Conservation (phyloP, 768 basidiomycete genomes). For the Xanthoconium purpureum region DNA sequence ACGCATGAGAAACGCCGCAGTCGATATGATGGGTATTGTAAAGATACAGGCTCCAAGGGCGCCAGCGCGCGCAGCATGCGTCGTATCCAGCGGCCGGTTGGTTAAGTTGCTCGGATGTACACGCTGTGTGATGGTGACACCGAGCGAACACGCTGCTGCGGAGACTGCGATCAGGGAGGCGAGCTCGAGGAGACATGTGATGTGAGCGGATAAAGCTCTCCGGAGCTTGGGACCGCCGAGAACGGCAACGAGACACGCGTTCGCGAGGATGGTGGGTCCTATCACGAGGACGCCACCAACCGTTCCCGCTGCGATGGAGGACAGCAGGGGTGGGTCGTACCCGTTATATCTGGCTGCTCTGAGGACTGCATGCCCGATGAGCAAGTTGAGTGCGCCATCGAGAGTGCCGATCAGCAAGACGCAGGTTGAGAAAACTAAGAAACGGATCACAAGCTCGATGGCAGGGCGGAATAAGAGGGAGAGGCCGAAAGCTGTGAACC, state of each 20-base stretch:
- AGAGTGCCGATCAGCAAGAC: conserved; percentile 2
- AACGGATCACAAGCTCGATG: conserved; percentile 6
- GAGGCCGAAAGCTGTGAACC: conserved; percentile 11
- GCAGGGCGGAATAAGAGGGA: conserved; percentile 11
- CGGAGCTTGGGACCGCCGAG: neutral
- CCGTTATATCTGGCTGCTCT: conserved; percentile 6
- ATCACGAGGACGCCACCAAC: conserved; percentile 15
- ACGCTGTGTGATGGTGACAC: conserved; percentile 1
- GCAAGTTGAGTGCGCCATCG: conserved; percentile 7
- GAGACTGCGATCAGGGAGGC: conserved; percentile 5
- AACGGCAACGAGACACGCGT: conserved; percentile 1
- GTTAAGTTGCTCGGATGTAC: neutral
- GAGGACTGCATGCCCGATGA: conserved; percentile 15
- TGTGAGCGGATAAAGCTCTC: neutral
- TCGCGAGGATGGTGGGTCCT: conserved; percentile 4
- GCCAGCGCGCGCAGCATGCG: conserved; percentile 16
- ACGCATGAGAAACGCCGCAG: conserved; percentile 4
- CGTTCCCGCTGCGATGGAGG: conserved; percentile 11
- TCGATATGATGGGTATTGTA: conserved; percentile 2
- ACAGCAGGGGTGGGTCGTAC: conserved; percentile 6
- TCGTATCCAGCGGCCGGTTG: neutral
- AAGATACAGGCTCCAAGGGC: conserved; percentile 10
- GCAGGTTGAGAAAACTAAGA: conserved; percentile 3
- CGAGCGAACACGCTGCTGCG: conserved; percentile 13
- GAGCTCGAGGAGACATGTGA: conserved; percentile 9